Evolutionary conservation across 2,329 filamentous ascomycete species (phyloP).

Genomic region (Exophiala sideris): DNA sequence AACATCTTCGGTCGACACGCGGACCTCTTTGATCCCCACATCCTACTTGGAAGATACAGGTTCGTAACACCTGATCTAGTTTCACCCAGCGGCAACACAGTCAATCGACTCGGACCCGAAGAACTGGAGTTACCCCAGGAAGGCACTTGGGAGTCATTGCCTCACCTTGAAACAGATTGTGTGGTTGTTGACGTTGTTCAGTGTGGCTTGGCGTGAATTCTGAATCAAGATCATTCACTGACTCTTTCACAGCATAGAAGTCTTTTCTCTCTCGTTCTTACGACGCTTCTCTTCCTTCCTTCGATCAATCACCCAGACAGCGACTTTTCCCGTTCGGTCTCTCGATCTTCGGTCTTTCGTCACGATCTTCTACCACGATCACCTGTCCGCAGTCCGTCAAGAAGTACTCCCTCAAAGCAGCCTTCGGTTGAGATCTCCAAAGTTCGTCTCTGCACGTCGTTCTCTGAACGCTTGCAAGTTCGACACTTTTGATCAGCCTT

Average conservation of each 20-base stretch:
- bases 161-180: background rate
- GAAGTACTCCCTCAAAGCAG: no score
- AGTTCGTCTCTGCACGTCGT: no score
- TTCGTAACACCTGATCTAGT: background rate
- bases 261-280: background rate
- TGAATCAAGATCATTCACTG: constrained; percentile 4
- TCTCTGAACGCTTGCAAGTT: no score
- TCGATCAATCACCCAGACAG: background rate
- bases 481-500: no score
- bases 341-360: background rate
- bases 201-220: constrained; percentile 7
- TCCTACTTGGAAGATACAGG: no score
- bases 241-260: constrained; percentile 3
- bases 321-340: background rate
- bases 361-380: no score
- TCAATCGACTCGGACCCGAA: background rate
- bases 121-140: background rate
- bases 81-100: background rate
- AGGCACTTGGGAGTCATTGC: background rate
- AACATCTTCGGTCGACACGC: background rate
- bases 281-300: background rate
- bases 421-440: no score
- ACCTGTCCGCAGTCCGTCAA: no score
- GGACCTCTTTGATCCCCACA: background rate
- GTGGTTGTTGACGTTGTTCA: constrained; percentile 6